Conservation (phyloP, 345 rosid genomes). For the Melastoma malabathricum region DNA sequence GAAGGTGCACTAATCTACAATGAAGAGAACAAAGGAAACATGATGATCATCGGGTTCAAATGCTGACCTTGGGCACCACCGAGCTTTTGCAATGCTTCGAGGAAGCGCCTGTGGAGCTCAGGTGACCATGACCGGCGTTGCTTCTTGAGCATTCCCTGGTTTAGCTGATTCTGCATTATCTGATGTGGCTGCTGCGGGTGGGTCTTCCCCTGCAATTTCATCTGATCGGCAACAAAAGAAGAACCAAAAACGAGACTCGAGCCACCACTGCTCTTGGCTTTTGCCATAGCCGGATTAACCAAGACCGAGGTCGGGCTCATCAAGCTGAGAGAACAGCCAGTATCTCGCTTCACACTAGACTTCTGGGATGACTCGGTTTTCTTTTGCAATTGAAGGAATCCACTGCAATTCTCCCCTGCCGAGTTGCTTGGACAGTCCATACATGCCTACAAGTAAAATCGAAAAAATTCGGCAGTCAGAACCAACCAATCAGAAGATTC, state of each 20-base stretch:
- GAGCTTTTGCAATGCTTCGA: conserved; percentile 54
- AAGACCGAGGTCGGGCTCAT: conserved; percentile 23
- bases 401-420: too few species aligned
- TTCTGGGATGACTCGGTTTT: conserved; percentile 24
- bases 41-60: conserved; percentile 4
- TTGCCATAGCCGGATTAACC: conserved; percentile 7
- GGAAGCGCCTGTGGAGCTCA: conserved; percentile 58
- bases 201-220: conserved; percentile 15
- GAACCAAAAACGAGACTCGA: conserved; percentile 5
- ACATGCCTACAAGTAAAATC: too few species aligned
- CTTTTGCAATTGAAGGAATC: conserved; percentile 1
- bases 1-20: background rate
- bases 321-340: conserved; percentile 13
- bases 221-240: conserved; percentile 12
- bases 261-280: conserved; percentile 13
- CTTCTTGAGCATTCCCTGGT: conserved; percentile 22
- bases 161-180: conserved; percentile 4
- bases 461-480: too few species aligned
- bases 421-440: too few species aligned
- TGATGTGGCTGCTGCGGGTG: conserved; percentile 19
- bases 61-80: conserved; percentile 62
- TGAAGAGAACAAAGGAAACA: background rate
- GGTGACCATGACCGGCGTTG: conserved; percentile 76
- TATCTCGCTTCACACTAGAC: conserved; percentile 6
- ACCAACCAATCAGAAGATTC: too few species aligned